phyloP scores from a whole-genome alignment of 768 basidiomycete genomes.

The Pleurotus giganteus region DNA sequence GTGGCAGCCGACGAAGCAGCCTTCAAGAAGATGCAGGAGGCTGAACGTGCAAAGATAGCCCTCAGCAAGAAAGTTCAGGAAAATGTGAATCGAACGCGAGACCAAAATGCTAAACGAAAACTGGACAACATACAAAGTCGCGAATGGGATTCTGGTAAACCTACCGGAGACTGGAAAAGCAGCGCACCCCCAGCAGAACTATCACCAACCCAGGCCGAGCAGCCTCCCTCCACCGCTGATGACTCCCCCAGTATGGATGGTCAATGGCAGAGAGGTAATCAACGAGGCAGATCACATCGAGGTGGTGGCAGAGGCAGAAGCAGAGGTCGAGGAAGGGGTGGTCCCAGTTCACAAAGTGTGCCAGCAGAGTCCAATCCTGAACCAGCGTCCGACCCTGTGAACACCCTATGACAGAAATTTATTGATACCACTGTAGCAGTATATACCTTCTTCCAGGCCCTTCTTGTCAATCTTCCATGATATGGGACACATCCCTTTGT shows the following conservation, averaged over 20 bases:
- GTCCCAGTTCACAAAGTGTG: too few species aligned
- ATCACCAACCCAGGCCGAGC: slow-evolving; percentile 11
- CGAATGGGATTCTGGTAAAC: slow-evolving; percentile 85
- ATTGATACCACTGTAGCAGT: too few species aligned
- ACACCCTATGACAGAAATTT: too few species aligned
- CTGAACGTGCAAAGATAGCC: slow-evolving; percentile 56
- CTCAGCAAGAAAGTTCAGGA: slow-evolving; percentile 67
- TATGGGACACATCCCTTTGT: too few species aligned
- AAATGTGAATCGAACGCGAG: slow-evolving; percentile 64
- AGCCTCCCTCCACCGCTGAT: slow-evolving; percentile 1
- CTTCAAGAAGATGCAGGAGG: slow-evolving; percentile 67
- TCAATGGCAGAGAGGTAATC: slow-evolving; percentile 27
- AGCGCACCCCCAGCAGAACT: slow-evolving; percentile 14
- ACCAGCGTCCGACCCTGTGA: too few species aligned
- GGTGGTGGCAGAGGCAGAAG: slow-evolving; percentile 32
- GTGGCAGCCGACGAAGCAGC: slow-evolving; percentile 81
- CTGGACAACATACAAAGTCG: slow-evolving; percentile 76
- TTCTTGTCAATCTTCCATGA: too few species aligned
- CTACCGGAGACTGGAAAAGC: slow-evolving; percentile 29
- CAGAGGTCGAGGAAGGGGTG: slow-evolving; percentile 30
- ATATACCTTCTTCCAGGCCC: too few species aligned
- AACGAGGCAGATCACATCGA: slow-evolving; percentile 26
- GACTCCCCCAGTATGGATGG: slow-evolving; percentile 1
- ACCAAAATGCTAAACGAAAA: slow-evolving; percentile 78
- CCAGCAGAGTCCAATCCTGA: too few species aligned